A percentile compares a stretch with the other conserved stretches of the same genome.
Evolutionary conservation across 768 basidiomycete genomes (phyloP).

Genomic region (Hygrophoropsis aurantiaca): DNA sequence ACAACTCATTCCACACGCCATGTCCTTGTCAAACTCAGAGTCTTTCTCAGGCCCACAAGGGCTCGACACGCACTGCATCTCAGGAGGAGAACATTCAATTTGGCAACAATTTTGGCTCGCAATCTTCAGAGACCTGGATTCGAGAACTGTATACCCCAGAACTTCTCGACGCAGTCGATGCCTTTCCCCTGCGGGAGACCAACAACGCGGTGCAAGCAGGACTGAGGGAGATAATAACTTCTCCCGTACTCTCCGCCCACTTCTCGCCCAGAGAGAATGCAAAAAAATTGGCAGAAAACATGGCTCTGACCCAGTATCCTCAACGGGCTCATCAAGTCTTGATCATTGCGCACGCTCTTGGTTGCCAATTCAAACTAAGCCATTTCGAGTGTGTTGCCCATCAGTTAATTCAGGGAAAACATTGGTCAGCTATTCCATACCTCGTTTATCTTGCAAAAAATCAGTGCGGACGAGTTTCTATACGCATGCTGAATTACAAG

Average conservation of each 20-base stretch:
- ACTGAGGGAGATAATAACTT: conserved; percentile 16
- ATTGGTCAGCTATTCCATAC: conserved; percentile 52
- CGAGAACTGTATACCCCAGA: conserved; percentile 15
- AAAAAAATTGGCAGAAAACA: conserved; percentile 30
- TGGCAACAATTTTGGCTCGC: neutral
- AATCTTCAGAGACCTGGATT: too few species aligned
- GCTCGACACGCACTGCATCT: neutral
- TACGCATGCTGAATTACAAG: conserved; percentile 70
- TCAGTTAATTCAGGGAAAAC: conserved; percentile 43
- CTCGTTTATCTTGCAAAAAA: conserved; percentile 49
- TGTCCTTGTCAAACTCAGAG: conserved; percentile 16
- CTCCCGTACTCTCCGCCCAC: conserved; percentile 22
- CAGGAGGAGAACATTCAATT: neutral
- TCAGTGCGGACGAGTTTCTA: conserved; percentile 49
- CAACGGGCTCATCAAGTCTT: conserved; percentile 45
- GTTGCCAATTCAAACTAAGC: conserved; percentile 48
- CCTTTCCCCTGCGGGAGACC: conserved; percentile 17
- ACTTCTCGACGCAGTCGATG: conserved; percentile 24
- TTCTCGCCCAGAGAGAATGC: conserved; percentile 33
- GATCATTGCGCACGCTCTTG: conserved; percentile 46
- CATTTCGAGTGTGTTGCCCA: conserved; percentile 59
- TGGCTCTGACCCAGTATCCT: conserved; percentile 36
- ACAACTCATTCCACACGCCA: conserved; percentile 18
- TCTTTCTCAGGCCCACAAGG: conserved; percentile 14
- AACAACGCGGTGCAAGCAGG: conserved; percentile 8